phyloP scores from a whole-genome alignment of 108 stramenopile genomes.

The Stephanodiscus minutulus region DNA sequence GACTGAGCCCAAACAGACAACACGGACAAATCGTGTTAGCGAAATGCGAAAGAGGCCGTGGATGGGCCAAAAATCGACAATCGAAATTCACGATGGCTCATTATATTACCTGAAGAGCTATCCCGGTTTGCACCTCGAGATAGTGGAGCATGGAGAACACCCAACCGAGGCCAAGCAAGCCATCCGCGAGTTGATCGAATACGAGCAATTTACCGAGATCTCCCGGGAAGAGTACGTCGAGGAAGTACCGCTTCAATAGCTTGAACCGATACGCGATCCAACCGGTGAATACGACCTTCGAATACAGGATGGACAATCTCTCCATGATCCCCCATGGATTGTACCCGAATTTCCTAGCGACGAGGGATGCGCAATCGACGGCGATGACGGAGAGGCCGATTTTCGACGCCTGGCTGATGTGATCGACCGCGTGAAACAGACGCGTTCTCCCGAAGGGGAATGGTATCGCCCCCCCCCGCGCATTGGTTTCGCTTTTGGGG shows the following conservation, averaged over 20 bases:
- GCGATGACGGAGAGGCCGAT: conserved; percentile 25
- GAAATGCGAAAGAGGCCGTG: not conserved
- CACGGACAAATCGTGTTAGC: conserved; percentile 28
- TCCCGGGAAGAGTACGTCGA: conserved; percentile 34
- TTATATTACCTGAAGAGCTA: conserved; percentile 46
- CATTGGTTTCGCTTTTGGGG: not conserved
- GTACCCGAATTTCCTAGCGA: conserved; percentile 27
- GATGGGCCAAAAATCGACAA: not conserved
- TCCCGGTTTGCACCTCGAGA: conserved; percentile 62
- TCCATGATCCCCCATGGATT: conserved; percentile 19
- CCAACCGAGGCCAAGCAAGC: conserved; percentile 28
- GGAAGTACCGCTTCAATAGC: conserved; percentile 44
- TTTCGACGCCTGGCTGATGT: conserved; percentile 43
- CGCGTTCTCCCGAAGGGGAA: conserved; percentile 23
- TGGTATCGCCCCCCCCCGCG: not conserved
- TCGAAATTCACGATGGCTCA: not conserved
- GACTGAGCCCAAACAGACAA: conserved; percentile 19
- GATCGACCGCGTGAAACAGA: conserved; percentile 37
- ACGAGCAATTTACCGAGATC: conserved; percentile 53
- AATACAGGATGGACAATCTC: conserved; percentile 31
- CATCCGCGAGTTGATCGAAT: conserved; percentile 61
- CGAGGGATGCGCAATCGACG: conserved; percentile 20
- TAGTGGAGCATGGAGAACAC: conserved; percentile 51
- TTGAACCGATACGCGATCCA: conserved; percentile 53
- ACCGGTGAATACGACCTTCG: conserved; percentile 50